A percentile compares a stretch with the other conserved stretches of the same genome.
phyloP scores from a whole-genome alignment of 192 early-diverging fungal genomes.

The Physocladia obscura region DNA sequence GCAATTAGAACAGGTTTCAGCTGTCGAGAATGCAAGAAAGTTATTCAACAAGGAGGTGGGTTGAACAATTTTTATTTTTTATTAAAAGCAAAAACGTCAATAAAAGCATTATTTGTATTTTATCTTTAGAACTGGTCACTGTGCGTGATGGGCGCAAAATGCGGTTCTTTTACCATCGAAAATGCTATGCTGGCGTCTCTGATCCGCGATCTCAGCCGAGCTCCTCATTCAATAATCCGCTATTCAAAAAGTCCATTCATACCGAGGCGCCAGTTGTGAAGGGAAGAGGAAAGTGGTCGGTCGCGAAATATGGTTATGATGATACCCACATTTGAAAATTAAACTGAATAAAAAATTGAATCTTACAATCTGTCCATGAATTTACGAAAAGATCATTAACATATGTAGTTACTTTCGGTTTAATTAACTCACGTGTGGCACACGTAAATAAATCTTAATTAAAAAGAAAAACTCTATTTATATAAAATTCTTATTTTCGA shows the following conservation, averaged over 20 bases:
- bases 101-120: neutral
- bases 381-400: too few species aligned
- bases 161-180: slow-evolving; percentile 46
- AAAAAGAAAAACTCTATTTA: too few species aligned
- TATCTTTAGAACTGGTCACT: slow-evolving; percentile 1
- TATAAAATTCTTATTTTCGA: too few species aligned
- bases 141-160: slow-evolving; percentile 53
- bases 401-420: too few species aligned
- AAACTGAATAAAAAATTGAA: too few species aligned
- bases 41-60: slow-evolving; percentile 29
- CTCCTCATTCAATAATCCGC: slow-evolving; percentile 26
- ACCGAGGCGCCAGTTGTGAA: slow-evolving; percentile 37
- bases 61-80: neutral
- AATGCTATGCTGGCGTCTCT: slow-evolving; percentile 38
- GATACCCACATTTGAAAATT: slow-evolving; percentile 9
- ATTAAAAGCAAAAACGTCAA: neutral
- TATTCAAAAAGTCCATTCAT: slow-evolving; percentile 19
- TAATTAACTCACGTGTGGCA: too few species aligned
- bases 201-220: slow-evolving; percentile 42
- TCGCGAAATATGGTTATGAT: slow-evolving; percentile 40
- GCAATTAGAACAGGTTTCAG: slow-evolving; percentile 28
- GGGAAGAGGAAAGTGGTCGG: slow-evolving; percentile 48
- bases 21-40: slow-evolving; percentile 42
- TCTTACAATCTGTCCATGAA: too few species aligned
- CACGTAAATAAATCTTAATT: too few species aligned